Evolutionary conservation across 495 filamentous ascomycete species (phyloP), one percentile per base, ranked within the genome.

Genomic region (Xylaria palmicola): DNA sequence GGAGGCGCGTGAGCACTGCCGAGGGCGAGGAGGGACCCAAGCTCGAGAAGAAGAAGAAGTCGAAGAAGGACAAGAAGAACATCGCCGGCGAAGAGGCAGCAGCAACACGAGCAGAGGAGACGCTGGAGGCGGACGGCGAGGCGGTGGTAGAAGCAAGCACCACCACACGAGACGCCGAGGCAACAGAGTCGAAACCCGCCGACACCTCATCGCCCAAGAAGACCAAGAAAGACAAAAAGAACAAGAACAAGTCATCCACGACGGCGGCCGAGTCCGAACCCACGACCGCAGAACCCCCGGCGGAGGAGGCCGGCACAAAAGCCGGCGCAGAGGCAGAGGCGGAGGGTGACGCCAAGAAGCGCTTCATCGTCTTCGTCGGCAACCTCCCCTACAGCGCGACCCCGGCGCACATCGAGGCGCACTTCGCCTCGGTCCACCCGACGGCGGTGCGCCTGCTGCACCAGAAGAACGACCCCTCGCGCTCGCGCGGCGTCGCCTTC

Each of bases 321-420:
- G 53, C 24, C 47, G 65, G 41, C n/a, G n/a, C n/a, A n/a, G n/a
- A 57, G 56, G 69, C 72, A 64, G 87, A 86, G 69, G 69, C 75
- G 19, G 66, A 78, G 19, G 26, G 6, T 2, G 39, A 44, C 37
- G 12, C 15, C 10, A 44, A 54, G 3, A 54, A 61, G 24, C 84
- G 91, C 59, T 95, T 95, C 79, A 93, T 95, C 61, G 85, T 86
- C 72, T 96, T 97, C 77, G 83, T 96, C 59, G 88, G 76, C 65
- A 97, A 97, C 81, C 89, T 98, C 9, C 94, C 94, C 49, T 97
- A 83, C 83, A 85, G 81, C 47, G 89, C 91, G 41, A 96, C 88
- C 13, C 78, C 76, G 40, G 83, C 83, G 17, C 75, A 85, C 13
- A 74, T 98, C 29, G 74, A 70, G 24, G 78, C 81, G 59, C 93